These are phyloP conservation scores for Phytophthora fragariae DNA, from an alignment of 352 stramenopile genomes.

Conservation along the genomic window DNA sequence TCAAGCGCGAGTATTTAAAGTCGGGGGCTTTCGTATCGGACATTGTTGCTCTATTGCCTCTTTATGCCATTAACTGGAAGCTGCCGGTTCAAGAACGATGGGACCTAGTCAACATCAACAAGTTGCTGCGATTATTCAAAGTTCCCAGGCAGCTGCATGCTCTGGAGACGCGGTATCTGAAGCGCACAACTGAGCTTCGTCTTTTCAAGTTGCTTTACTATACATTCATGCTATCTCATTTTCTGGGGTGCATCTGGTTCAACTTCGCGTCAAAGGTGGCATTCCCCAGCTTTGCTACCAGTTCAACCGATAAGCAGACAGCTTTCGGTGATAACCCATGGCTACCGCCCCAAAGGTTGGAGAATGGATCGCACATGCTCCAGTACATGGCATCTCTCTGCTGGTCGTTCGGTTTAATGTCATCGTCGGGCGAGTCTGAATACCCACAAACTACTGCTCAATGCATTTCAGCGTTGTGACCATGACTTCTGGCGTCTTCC, in stretches of 20 bases:
- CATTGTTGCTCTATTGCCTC: conserved; percentile 48
- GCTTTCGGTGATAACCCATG: conserved; percentile 41
- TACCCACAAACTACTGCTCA: conserved; percentile 51
- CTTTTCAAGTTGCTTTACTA: conserved; percentile 75
- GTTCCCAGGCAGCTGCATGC: conserved; percentile 54
- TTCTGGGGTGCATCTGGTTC: conserved; percentile 66
- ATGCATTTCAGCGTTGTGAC: conserved; percentile 52
- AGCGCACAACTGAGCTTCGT: conserved; percentile 55
- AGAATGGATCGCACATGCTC: conserved; percentile 21
- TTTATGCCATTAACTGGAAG: conserved; percentile 58
- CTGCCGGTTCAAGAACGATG: conserved; percentile 19
- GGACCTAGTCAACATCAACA: conserved; percentile 70
- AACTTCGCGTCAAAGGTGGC: conserved; percentile 35
- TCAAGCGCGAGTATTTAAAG: conserved; percentile 47
- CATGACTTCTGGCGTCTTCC: conserved; percentile 69
- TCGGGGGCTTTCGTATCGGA: conserved; percentile 53
- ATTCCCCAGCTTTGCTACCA: conserved; percentile 2
- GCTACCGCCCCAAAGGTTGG: conserved; percentile 37
- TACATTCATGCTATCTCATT: conserved; percentile 59
- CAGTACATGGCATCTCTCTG: conserved; percentile 68
- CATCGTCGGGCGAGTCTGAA: conserved; percentile 52
- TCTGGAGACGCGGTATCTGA: conserved; percentile 65
- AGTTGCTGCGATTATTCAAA: conserved; percentile 56
- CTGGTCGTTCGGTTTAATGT: conserved; percentile 70
- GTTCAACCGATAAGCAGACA: neutral